Percentiles rank a stretch among this genome's conserved stretches.
phyloP scores from a whole-genome alignment of 331 rosid species.

The Quercus tomentella region DNA sequence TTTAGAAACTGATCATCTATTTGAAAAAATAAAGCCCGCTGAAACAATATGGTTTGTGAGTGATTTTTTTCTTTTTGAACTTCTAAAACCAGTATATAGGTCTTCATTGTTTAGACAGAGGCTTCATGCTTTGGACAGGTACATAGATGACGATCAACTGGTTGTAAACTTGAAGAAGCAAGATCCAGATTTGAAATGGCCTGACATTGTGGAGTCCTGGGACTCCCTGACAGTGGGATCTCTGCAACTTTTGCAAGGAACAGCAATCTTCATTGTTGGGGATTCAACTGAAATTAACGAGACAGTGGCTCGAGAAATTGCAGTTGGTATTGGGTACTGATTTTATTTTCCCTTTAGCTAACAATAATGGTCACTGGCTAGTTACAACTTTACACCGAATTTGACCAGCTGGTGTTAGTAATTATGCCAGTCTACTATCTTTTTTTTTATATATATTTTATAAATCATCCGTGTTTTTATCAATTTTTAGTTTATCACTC shows the following conservation, averaged over 20 bases:
- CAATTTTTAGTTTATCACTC: background rate
- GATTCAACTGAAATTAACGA: slow-evolving; percentile 78
- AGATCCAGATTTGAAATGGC: slow-evolving; percentile 90
- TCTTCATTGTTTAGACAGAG: slow-evolving; percentile 8
- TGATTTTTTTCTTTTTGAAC: background rate
- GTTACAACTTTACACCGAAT: background rate
- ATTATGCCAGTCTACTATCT: background rate
- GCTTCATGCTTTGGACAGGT: slow-evolving; percentile 50
- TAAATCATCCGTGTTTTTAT: background rate
- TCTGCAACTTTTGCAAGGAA: slow-evolving; percentile 69
- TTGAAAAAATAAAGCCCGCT: slow-evolving; percentile 74
- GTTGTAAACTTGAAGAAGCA: slow-evolving; percentile 86
- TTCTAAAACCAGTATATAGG: background rate
- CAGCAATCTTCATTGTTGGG: slow-evolving; percentile 81
- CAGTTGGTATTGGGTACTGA: slow-evolving; percentile 80
- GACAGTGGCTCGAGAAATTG: slow-evolving; percentile 81
- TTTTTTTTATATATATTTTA: background rate
- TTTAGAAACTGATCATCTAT: slow-evolving; percentile 62
- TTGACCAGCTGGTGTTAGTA: background rate
- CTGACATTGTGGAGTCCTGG: slow-evolving; percentile 84
- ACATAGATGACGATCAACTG: slow-evolving; percentile 79
- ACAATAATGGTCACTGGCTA: background rate
- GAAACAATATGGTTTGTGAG: slow-evolving; percentile 87
- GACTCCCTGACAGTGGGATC: slow-evolving; percentile 77
- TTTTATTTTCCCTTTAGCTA: slow-evolving; percentile 7